These are phyloP conservation scores for Saccharomyces hybrid DNA, from an alignment of 1,139 yeast genomes.

Conservation along the genomic window DNA sequence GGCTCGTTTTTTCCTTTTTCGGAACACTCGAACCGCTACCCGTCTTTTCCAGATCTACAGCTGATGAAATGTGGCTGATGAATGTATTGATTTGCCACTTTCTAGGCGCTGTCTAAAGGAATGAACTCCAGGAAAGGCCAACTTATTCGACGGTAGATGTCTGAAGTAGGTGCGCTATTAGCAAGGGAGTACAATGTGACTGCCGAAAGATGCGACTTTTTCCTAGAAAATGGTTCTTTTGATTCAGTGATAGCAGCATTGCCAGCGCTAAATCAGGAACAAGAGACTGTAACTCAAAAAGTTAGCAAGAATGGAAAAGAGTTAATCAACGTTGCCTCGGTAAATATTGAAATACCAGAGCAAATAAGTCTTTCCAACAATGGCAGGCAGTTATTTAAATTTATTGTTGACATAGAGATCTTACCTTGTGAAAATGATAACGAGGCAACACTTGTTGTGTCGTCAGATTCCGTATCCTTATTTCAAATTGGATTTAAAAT, in stretches of 20 bases:
- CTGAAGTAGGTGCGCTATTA: neutral
- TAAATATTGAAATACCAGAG: neutral
- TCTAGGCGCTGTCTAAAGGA: neutral
- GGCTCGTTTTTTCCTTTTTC: neutral
- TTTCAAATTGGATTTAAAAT: neutral
- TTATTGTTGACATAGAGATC: neutral
- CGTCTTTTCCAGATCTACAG: neutral
- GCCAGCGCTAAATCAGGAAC: neutral
- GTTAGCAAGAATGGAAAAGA: neutral
- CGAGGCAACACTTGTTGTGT: neutral
- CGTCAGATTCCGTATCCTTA: neutral
- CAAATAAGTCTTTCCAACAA: neutral
- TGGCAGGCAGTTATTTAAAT: too few relatives aligned
- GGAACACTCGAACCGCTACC: neutral
- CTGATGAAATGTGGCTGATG: neutral
- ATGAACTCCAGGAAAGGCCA: neutral
- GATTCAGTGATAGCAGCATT: neutral
- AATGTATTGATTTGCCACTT: neutral
- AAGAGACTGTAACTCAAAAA: neutral
- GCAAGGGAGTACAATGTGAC: neutral
- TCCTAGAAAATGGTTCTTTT: neutral
- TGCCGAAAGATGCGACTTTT: neutral
- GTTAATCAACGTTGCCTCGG: neutral
- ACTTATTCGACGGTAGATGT: neutral
- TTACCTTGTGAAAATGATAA: neutral